Base-by-base conservation (phyloP, 495 filamentous ascomycete species). In the Penicillium chermesinum region DNA sequence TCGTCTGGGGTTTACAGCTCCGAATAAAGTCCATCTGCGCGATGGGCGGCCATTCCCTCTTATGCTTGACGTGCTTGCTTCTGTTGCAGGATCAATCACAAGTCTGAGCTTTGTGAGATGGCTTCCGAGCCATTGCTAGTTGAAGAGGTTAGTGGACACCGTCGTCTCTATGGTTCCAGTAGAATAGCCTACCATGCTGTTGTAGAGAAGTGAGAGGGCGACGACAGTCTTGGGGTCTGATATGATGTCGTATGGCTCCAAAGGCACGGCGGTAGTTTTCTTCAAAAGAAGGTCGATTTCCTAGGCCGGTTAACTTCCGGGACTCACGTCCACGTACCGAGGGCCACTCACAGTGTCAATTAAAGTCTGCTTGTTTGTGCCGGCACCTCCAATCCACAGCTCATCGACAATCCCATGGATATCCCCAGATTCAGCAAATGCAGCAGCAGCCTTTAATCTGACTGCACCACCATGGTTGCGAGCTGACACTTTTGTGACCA, bases 121-220 rank as follows among this genome's bases (percentile, higher is more conserved):
- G 55, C 80, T 84, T 45, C 86, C 83, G 18, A 98, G 83, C 93
- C 93, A 98, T 77, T 93, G 87, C 78, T 82, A 47, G 32, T 30
- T 30, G 4, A 27, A 16, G 6, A 12, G 3, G 20, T 25, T 10
- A 42, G 36, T 16, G n/a, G 8, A 19, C 14, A 25, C 13, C 2
- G 13, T 30, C n/a, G 17, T 33, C 10, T 10, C 19, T 14, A n/a
- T 5, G n/a, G 7, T 35, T 9, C 13, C 34, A 33, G 7, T 34
- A n/a, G 9, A 3, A 8, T 18, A 19, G 38, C 66, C 50, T 51
- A 78, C 77, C 91, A 96, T 95, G 75, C 91, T 96, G 49, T 87
- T 95, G 61, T 93, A 89, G 16, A 99, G 75, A 38, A 96, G 79
- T 51, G 89, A 96, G 27, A 97, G 69, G 9, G 87, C 81, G 39